Conservation (phyloP, 257 asterid species). For the Ilex asprella region DNA sequence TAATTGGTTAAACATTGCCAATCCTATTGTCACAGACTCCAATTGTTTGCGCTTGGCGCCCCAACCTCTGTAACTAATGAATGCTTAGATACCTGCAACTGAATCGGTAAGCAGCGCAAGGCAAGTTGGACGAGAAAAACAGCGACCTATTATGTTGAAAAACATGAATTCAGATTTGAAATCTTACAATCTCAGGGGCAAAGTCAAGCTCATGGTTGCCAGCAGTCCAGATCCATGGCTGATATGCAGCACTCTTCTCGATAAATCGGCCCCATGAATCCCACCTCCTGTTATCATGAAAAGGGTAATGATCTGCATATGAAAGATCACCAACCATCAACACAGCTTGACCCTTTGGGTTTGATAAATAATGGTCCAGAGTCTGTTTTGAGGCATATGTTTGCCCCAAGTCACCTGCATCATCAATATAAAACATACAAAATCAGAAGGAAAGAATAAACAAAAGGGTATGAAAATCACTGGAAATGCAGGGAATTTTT, state of each 20-base stretch:
- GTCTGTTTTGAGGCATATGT: constrained; percentile 39
- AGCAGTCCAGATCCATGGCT: constrained; percentile 44
- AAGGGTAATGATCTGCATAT: constrained; percentile 36
- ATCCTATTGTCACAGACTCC: too few species aligned
- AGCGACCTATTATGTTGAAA: too few species aligned
- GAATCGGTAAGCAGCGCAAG: too few species aligned
- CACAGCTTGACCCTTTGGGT: constrained; percentile 31
- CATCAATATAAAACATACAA: not conserved
- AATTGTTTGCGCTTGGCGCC: too few species aligned
- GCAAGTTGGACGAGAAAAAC: too few species aligned
- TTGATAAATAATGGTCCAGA: constrained; percentile 30
- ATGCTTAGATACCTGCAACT: too few species aligned
- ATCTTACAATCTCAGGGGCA: constrained; percentile 44
- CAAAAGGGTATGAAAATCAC: not conserved
- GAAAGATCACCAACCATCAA: constrained; percentile 44
- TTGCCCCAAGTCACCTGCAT: constrained; percentile 50
- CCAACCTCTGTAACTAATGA: too few species aligned
- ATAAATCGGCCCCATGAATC: constrained; percentile 39
- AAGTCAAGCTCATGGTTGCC: constrained; percentile 47
- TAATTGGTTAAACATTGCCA: too few species aligned
- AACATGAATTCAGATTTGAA: too few species aligned
- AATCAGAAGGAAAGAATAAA: not conserved
- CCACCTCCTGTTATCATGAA: constrained; percentile 40
- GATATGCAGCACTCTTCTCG: constrained; percentile 40
- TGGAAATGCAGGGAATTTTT: too few species aligned